These are phyloP conservation scores for Biscogniauxia mediterranea DNA, from an alignment of 2,329 filamentous ascomycete genomes.

Conservation along the genomic window DNA sequence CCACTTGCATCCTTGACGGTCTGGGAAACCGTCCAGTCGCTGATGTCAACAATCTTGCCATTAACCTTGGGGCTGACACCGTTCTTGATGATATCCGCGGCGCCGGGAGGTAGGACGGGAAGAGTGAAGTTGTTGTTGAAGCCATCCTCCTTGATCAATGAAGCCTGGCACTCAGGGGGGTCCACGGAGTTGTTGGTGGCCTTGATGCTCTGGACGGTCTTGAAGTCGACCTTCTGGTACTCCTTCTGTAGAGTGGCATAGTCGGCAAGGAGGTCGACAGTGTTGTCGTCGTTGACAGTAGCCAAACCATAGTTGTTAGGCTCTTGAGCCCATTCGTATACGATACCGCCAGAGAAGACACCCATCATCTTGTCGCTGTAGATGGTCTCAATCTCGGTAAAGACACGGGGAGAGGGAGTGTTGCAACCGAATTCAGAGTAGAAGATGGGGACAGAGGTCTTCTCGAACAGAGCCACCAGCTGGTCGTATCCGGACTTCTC, in stretches of 20 bases:
- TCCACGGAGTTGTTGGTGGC: constrained; percentile 48
- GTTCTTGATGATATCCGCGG: constrained; percentile 69
- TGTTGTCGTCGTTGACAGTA: constrained; percentile 55
- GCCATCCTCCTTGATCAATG: constrained; percentile 63
- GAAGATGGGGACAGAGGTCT: constrained; percentile 70
- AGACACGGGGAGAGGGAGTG: constrained; percentile 65
- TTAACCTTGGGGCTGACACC: constrained; percentile 65
- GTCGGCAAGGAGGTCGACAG: constrained; percentile 59
- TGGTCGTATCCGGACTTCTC: constrained; percentile 60
- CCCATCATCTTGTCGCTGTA: constrained; percentile 69
- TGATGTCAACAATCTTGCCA: constrained; percentile 68
- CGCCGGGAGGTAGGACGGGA: constrained; percentile 65
- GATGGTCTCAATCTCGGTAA: constrained; percentile 72
- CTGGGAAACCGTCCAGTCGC: constrained; percentile 57
- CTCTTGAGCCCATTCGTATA: constrained; percentile 80
- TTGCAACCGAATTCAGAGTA: constrained; percentile 85
- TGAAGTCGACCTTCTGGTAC: constrained; percentile 73
- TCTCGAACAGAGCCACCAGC: constrained; percentile 63
- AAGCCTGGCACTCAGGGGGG: constrained; percentile 62
- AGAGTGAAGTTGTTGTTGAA: constrained; percentile 82
- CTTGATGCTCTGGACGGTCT: constrained; percentile 62
- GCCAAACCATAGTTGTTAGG: constrained; percentile 65
- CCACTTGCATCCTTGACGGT: constrained; percentile 42
- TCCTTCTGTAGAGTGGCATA: constrained; percentile 73
- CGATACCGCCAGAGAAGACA: constrained; percentile 71